Evolutionary conservation across 1,284 basidiomycete genomes (phyloP).

Genomic region (Sporisorium scitamineum): DNA sequence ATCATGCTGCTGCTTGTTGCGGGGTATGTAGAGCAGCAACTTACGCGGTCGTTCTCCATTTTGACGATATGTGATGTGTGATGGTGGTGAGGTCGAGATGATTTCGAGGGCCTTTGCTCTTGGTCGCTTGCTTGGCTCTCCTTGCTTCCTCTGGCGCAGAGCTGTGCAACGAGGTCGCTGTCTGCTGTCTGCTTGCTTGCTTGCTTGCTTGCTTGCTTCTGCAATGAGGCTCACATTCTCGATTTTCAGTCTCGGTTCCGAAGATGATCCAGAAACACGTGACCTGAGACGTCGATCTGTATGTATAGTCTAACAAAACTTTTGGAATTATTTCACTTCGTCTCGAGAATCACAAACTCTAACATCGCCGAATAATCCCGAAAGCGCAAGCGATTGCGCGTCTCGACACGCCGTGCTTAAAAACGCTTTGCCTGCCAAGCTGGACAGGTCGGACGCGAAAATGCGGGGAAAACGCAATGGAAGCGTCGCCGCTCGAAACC

Average conservation of each 20-base stretch:
- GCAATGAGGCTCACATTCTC: too few relatives aligned
- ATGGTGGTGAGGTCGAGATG: slow-evolving; percentile 38
- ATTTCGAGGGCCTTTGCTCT: background rate
- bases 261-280: too few relatives aligned
- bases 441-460: background rate
- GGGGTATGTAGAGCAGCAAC: slow-evolving; percentile 28
- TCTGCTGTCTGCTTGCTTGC: background rate
- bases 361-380: background rate
- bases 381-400: too few relatives aligned
- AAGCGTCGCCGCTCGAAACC: background rate
- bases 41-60: slow-evolving; percentile 73
- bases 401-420: background rate
- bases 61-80: slow-evolving; percentile 57
- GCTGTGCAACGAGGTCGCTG: background rate
- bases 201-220: background rate
- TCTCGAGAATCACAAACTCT: background rate
- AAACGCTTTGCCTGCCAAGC: background rate
- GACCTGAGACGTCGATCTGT: background rate
- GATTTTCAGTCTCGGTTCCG: too few relatives aligned
- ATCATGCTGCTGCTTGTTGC: slow-evolving; percentile 36
- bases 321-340: background rate
- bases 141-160: too few relatives aligned
- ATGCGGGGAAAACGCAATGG: background rate
- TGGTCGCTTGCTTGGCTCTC: slow-evolving; percentile 1
- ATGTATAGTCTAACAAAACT: background rate